phyloP scores from a whole-genome alignment of 495 filamentous ascomycete species.

The Penicillium parvum region DNA sequence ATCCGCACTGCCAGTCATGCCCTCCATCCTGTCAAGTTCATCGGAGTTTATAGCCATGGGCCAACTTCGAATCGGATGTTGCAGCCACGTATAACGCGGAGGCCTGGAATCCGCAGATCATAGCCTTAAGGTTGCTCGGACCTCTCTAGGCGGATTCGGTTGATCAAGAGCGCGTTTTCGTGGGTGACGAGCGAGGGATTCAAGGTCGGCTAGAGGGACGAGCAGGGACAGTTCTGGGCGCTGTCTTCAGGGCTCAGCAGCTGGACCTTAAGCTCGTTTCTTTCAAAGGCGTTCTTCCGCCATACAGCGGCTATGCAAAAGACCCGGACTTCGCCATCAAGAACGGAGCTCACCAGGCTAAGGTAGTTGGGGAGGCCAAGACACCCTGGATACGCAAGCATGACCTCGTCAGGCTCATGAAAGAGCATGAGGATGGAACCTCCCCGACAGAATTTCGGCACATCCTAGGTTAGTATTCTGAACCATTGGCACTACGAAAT shows the following conservation, averaged over 20 bases:
- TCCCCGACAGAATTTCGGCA: not conserved
- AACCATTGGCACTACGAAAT: not conserved
- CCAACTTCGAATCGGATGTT: not conserved
- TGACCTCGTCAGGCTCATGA: not conserved
- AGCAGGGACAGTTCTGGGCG: not conserved
- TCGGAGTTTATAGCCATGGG: constrained; percentile 1
- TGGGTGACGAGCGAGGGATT: constrained; percentile 1
- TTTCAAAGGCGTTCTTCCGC: constrained; percentile 1
- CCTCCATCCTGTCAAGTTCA: not conserved
- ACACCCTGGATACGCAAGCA: constrained; percentile 1
- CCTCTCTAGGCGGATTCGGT: not conserved
- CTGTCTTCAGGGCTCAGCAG: not conserved
- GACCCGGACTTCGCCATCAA: not conserved
- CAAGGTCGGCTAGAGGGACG: not conserved
- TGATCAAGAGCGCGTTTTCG: not conserved
- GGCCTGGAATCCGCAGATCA: not conserved
- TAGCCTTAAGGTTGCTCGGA: not conserved
- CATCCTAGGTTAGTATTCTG: constrained; percentile 1
- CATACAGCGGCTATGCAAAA: not conserved
- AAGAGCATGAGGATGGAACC: not conserved
- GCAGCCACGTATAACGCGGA: not conserved
- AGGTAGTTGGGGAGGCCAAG: constrained; percentile 1
- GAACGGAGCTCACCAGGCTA: not conserved
- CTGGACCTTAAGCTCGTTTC: not conserved
- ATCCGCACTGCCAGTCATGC: not conserved